Base-by-base conservation (phyloP, 768 basidiomycete species). In the Trametes meyenii region DNA sequence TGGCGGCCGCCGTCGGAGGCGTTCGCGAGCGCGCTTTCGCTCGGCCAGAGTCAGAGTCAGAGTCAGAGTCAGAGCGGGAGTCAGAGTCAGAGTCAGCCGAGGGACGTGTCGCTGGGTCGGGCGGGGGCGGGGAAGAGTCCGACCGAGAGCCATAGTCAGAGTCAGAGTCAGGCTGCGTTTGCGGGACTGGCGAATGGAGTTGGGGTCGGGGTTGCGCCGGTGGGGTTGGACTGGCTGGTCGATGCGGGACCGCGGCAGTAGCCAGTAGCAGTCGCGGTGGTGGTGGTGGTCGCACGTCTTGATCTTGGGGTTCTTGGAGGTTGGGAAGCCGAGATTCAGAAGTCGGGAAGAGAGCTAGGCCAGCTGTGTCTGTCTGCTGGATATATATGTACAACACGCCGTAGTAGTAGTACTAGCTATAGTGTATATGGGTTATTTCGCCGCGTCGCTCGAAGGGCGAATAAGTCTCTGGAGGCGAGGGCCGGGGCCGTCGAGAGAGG, bases 181-280 rank as follows among this genome's bases (percentile, higher is more conserved):
- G n/a, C 23, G 10, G 51, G 51, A 3, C 11, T 50, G 48, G 33
- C 50, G 26, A 46, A 50, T 13, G 55, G 51, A n/a, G 60, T 40
- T 13, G 55, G 51, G 23, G 60, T 40, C 19, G 29, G 29, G 29
- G 43, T 26, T 55, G 65, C 17, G 44, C 88, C 88, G 5, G 86
- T 87, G 29, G 88, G 88, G 19, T 68, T 89, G 62, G 80, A 76
- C 48, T 90, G 88, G 88, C 78, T 90, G 51, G 87, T 40, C 36
- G 56, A 65, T n/a, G 21, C 49, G 5, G 40, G 21, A 13, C 50
- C 44, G 4, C 36, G 59, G 50, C 48, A 51, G 29, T 44, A 33
- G 29, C n/a, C n/a, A n/a, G n/a, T n/a, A n/a, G n/a, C n/a, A n/a
- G n/a, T n/a, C n/a, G n/a, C n/a, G n/a, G n/a, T n/a, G n/a, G n/a